These are phyloP conservation scores for Calonectria hongkongensis DNA, from an alignment of 2,329 filamentous ascomycete species.

Conservation along the genomic window DNA sequence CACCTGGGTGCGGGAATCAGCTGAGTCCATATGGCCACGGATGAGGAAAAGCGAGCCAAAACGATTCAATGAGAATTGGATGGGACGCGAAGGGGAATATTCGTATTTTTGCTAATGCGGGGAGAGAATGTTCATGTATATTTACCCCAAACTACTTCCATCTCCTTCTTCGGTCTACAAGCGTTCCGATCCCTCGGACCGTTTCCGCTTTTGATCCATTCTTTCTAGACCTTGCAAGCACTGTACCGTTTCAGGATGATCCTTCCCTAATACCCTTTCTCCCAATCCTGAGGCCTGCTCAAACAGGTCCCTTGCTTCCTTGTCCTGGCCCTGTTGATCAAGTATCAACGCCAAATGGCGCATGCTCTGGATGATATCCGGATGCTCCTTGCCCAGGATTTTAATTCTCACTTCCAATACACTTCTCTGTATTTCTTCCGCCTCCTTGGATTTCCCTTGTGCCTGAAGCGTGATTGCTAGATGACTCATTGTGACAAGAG, in stretches of 20 bases:
- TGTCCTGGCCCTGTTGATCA: not conserved
- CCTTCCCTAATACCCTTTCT: not conserved
- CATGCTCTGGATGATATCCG: not conserved
- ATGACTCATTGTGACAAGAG: conserved; percentile 6
- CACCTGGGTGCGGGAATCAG: no score
- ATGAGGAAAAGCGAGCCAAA: no score
- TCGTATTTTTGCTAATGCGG: no score
- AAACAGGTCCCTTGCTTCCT: not conserved
- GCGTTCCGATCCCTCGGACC: not conserved
- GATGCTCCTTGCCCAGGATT: not conserved
- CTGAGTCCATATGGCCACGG: no score
- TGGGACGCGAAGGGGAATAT: no score
- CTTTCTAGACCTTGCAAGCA: conserved; percentile 4
- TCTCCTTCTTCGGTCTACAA: not conserved
- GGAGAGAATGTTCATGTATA: not conserved
- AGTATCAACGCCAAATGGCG: not conserved
- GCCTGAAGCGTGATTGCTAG: not conserved
- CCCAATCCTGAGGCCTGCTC: not conserved
- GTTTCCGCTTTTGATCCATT: conserved; percentile 5
- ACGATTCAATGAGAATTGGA: no score
- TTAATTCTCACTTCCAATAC: not conserved
- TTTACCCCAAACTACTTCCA: not conserved
- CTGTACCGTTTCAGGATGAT: not conserved
- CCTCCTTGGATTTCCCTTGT: not conserved
- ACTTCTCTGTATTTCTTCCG: not conserved